These are phyloP conservation scores for Nicotiana attenuata DNA, from an alignment of 257 asterid species.

Conservation along the genomic window DNA sequence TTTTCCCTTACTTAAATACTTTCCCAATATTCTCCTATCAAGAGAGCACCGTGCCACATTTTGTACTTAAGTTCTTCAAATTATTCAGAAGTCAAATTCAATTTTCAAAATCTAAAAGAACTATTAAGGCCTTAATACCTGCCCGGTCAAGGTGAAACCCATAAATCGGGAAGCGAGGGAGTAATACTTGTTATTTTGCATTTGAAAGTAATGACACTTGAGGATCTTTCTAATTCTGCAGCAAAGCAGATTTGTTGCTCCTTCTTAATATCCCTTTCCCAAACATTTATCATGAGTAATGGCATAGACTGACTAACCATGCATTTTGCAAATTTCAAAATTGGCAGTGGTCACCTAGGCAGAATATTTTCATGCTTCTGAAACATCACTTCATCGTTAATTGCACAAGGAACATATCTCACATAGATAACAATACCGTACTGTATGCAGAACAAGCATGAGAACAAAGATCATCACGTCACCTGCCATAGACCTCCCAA, in stretches of 20 bases:
- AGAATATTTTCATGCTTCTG: background rate
- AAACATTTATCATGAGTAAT: background rate
- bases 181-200: background rate
- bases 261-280: background rate
- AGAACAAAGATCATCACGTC: constrained; percentile 17
- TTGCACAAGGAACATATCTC: background rate
- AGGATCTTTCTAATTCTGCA: background rate
- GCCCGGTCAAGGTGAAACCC: background rate
- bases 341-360: constrained; percentile 1
- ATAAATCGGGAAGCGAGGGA: background rate
- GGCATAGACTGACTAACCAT: background rate
- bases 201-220: background rate
- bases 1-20: too few species aligned
- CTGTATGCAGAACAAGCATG: constrained; percentile 12
- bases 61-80: background rate
- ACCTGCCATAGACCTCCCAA: constrained; percentile 99
- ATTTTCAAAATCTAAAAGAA: background rate
- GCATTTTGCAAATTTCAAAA: background rate
- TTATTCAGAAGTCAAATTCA: background rate
- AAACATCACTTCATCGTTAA: background rate
- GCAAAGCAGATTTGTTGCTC: background rate
- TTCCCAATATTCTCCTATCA: background rate
- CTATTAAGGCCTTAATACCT: background rate
- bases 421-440: background rate
- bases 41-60: background rate